A percentile compares a stretch with the other conserved stretches of the same genome.
Conservation (phyloP, 75 land plant species). For the Sequoia sempervirens region DNA sequence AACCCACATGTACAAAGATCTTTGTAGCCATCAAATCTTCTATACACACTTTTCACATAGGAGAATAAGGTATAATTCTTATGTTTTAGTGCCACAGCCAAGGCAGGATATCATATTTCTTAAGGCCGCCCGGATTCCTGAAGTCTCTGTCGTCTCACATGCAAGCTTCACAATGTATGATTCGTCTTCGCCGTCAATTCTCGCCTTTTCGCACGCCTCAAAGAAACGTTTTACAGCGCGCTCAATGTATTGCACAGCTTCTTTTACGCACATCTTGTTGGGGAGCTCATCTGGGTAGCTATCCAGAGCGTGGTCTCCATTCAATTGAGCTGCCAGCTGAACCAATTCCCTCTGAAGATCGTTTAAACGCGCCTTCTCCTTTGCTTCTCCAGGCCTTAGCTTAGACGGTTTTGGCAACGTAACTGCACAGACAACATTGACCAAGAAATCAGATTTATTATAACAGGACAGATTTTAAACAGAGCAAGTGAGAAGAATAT, state of each 20-base stretch:
- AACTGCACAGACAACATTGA: constrained; percentile 22
- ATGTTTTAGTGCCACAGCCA: background rate
- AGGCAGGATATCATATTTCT: background rate
- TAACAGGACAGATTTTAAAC: background rate
- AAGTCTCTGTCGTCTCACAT: background rate
- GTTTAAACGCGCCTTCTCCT: constrained; percentile 42
- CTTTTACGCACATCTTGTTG: constrained; percentile 53
- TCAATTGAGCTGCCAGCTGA: constrained; percentile 71
- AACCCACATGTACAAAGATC: too few relatives aligned
- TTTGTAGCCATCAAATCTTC: too few relatives aligned
- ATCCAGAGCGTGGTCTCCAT: constrained; percentile 47
- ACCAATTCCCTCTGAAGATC: constrained; percentile 87
- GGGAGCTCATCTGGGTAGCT: constrained; percentile 36
- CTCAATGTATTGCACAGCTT: constrained; percentile 50
- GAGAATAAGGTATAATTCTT: too few relatives aligned
- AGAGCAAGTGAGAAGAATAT: background rate
- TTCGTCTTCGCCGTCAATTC: constrained; percentile 46
- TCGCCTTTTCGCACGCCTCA: constrained; percentile 44
- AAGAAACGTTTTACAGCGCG: constrained; percentile 57
- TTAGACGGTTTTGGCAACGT: constrained; percentile 33
- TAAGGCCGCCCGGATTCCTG: background rate
- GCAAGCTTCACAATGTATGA: constrained; percentile 47
- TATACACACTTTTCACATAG: too few relatives aligned
- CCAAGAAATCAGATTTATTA: background rate
- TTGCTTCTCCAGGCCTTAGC: constrained; percentile 42